Evolutionary conservation across 2,329 filamentous ascomycete species (phyloP).

Genomic region (Chaetomiaceae sp.): DNA sequence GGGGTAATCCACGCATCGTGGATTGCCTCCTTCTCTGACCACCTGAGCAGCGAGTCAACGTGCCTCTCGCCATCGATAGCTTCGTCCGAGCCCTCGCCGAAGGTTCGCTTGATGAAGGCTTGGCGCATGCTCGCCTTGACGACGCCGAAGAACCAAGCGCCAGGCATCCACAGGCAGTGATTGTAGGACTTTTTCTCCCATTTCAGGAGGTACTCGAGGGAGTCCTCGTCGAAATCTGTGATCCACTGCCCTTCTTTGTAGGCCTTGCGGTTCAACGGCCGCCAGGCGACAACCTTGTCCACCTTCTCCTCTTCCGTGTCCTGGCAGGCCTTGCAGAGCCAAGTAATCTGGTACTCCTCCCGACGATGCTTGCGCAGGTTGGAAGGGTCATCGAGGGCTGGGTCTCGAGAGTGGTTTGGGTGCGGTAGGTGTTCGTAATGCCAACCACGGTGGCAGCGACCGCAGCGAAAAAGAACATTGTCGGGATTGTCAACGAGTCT

Average conservation of each 20-base stretch:
- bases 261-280: conserved; percentile 54
- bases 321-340: conserved; percentile 75
- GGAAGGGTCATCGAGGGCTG: conserved; percentile 35
- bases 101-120: conserved; percentile 67
- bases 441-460: conserved; percentile 67
- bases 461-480: conserved; percentile 79
- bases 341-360: conserved; percentile 65
- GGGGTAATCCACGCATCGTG: conserved; percentile 79
- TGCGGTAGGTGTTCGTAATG: conserved; percentile 78
- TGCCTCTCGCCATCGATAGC: conserved; percentile 14
- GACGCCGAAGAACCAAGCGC: conserved; percentile 79
- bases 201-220: conserved; percentile 90
- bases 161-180: conserved; percentile 79
- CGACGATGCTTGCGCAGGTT: conserved; percentile 56
- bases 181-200: conserved; percentile 79
- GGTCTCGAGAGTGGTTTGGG: conserved; percentile 30
- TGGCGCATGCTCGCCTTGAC: conserved; percentile 58
- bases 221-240: conserved; percentile 59
- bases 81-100: conserved; percentile 42
- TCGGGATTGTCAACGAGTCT: conserved; percentile 66
- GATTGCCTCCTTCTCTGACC: conserved; percentile 70
- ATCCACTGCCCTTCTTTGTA: conserved; percentile 48
- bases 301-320: conserved; percentile 57
- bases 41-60: conserved; percentile 48
- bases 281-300: conserved; percentile 80